Evolutionary conservation across 768 basidiomycete species (phyloP), one percentile per base, ranked within the genome.

Genomic region (Leccinum variicolor): DNA sequence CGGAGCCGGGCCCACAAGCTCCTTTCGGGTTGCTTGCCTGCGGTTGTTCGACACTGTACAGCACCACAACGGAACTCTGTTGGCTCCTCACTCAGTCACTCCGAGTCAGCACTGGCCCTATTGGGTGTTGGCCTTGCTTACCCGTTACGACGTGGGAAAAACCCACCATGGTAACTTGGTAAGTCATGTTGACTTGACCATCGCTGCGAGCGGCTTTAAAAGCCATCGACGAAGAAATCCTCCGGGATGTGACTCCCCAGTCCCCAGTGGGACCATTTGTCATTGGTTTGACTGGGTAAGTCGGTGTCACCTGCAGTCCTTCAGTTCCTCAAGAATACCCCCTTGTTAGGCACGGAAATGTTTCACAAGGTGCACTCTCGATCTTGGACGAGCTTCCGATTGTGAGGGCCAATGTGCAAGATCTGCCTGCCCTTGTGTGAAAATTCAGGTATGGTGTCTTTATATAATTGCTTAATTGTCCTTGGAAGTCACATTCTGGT

Each of bases 241-340:
- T 72, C n/a, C n/a, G n/a, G n/a, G n/a, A n/a, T n/a, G n/a, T n/a
- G n/a, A n/a, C n/a, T n/a, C n/a, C n/a, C n/a, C n/a, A n/a, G n/a
- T n/a, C n/a, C n/a, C n/a, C n/a, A n/a, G n/a, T n/a, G n/a, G n/a
- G n/a, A n/a, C n/a, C 94, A 0, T 83, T 91, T 34, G 80, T 94
- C 0, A 81, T 94, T 52, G 90, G 91, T n/a, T 66, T 95, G 47
- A 94, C 92, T 23, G 93, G 93, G 90, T 91, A 68, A 50, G 78
- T 66, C 13, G n/a, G 49, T 62, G 0, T 31, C 36, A 14, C 9
- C 5, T 4, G 6, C 15, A 19, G 21, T 36, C 41, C 25, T 56
- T 53, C 17, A 11, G 8, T 43, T 52, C 1, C 50, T 33, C 33
- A 34, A 54, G 10, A 52, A 25, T 46, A n/a, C n/a, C n/a, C n/a